These are phyloP conservation scores for Backusella tarrabulga DNA, from an alignment of 192 early-diverging fungal species.

Conservation along the genomic window DNA sequence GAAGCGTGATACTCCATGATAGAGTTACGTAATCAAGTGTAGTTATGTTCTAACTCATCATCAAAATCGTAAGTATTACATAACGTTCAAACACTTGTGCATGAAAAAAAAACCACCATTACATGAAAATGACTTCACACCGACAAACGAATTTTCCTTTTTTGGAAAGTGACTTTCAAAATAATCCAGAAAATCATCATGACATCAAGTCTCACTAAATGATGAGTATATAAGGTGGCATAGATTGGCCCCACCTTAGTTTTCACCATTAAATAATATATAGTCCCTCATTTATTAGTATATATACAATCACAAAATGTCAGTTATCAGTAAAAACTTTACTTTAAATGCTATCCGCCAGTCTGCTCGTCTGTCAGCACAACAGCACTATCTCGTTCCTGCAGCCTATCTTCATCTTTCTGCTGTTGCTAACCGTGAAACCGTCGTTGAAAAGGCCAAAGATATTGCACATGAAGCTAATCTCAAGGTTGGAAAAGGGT, in stretches of 20 bases:
- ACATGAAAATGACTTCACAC: background rate
- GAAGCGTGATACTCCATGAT: no score
- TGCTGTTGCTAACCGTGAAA: background rate
- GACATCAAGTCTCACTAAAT: background rate
- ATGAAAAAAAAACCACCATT: background rate
- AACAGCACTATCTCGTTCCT: background rate
- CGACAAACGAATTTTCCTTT: background rate
- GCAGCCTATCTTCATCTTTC: background rate
- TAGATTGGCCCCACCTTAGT: background rate
- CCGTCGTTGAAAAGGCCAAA: slow-evolving; percentile 20
- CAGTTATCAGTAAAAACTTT: background rate
- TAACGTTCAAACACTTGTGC: no score
- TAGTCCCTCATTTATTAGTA: background rate
- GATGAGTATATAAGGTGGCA: background rate
- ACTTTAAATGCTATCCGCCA: background rate
- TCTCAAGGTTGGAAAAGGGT: slow-evolving; percentile 22
- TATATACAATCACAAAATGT: background rate
- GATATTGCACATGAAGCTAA: slow-evolving; percentile 31
- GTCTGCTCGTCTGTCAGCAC: background rate
- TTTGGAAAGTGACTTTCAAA: background rate
- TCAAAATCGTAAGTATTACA: background rate
- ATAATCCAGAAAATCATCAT: background rate
- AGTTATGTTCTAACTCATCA: background rate
- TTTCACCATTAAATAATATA: background rate
- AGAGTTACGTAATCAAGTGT: background rate